Percentiles rank a stretch among this genome's conserved stretches.
Evolutionary conservation across 1,139 yeast species (phyloP).

Genomic region (Nakaseomyces kungkrabaensis): DNA sequence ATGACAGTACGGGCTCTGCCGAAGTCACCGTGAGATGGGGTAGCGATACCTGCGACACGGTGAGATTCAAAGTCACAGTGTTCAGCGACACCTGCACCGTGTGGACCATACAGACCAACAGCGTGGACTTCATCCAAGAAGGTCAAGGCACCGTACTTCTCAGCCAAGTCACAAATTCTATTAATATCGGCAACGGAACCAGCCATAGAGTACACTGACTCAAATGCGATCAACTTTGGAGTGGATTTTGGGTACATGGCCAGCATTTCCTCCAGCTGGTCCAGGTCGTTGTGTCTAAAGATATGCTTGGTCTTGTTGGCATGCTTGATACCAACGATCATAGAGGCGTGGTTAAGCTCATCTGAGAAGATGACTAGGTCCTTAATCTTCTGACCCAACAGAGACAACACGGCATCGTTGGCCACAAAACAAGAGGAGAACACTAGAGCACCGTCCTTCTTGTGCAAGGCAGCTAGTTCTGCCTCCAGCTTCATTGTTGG

Average conservation of each 20-base stretch:
- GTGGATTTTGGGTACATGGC: conserved; percentile 69
- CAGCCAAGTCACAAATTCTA: conserved; percentile 89
- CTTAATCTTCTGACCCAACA: conserved; percentile 83
- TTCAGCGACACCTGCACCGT: conserved; percentile 99
- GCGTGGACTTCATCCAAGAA: conserved; percentile 98
- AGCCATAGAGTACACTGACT: conserved; percentile 95
- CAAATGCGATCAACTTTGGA: conserved; percentile 95
- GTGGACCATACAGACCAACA: conserved; percentile 98
- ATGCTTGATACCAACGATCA: conserved; percentile 92
- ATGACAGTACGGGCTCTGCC: conserved; percentile 44
- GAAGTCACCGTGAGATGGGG: conserved; percentile 28
- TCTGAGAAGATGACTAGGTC: conserved; percentile 89
- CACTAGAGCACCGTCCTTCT: conserved; percentile 90
- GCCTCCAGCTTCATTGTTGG: conserved; percentile 82
- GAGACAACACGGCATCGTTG: conserved; percentile 89
- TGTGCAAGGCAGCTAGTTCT: conserved; percentile 81
- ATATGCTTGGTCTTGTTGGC: conserved; percentile 83
- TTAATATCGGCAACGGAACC: conserved; percentile 94
- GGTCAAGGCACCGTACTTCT: conserved; percentile 92
- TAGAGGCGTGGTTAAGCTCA: conserved; percentile 90
- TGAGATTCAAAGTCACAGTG: conserved; percentile 83
- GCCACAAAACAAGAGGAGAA: conserved; percentile 95
- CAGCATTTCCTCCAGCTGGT: conserved; percentile 69
- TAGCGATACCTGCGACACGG: conserved; percentile 52
- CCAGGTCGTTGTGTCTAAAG: conserved; percentile 82